Conservation (phyloP, 768 basidiomycete species). For the Boletus reticuloceps region DNA sequence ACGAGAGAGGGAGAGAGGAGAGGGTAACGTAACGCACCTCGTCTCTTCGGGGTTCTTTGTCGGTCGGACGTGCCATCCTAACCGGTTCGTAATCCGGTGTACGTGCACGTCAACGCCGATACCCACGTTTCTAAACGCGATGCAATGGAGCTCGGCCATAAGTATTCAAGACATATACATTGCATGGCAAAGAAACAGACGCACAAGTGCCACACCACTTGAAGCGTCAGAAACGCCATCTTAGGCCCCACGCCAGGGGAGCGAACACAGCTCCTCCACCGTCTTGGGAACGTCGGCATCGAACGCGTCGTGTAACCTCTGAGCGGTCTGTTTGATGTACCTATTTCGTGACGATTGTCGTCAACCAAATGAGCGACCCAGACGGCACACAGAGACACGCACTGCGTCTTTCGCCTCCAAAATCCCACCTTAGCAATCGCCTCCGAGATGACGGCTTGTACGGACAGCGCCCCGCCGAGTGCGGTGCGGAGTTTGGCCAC, state of each 20-base stretch:
- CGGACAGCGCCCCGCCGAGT: constrained; percentile 76
- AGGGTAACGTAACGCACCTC: constrained; percentile 42
- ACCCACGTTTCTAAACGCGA: constrained; percentile 62
- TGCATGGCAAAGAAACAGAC: constrained; percentile 16
- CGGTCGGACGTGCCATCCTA: constrained; percentile 87
- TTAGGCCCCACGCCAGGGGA: constrained; percentile 95
- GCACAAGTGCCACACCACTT: constrained; percentile 81
- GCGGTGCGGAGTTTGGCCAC: constrained; percentile 67
- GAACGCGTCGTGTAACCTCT: constrained; percentile 66
- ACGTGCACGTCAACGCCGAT: constrained; percentile 98
- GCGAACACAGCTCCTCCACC: constrained; percentile 79
- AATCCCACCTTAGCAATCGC: constrained; percentile 92
- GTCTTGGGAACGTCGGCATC: constrained; percentile 86
- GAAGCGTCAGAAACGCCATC: constrained; percentile 88
- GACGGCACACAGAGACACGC: neutral
- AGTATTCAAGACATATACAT: too few species aligned
- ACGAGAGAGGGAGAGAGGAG: neutral
- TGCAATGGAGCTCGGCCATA: too few species aligned
- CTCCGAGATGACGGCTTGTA: constrained; percentile 66
- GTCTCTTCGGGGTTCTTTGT: constrained; percentile 90
- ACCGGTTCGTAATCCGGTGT: constrained; percentile 88
- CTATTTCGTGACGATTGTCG: constrained; percentile 33
- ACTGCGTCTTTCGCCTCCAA: constrained; percentile 87
- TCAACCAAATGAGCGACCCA: too few species aligned
- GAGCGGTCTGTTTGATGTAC: constrained; percentile 73